Evolutionary conservation across 352 stramenopile species (phyloP), one percentile per base, ranked within the genome.

Genomic region (Sclerospora graminicola): DNA sequence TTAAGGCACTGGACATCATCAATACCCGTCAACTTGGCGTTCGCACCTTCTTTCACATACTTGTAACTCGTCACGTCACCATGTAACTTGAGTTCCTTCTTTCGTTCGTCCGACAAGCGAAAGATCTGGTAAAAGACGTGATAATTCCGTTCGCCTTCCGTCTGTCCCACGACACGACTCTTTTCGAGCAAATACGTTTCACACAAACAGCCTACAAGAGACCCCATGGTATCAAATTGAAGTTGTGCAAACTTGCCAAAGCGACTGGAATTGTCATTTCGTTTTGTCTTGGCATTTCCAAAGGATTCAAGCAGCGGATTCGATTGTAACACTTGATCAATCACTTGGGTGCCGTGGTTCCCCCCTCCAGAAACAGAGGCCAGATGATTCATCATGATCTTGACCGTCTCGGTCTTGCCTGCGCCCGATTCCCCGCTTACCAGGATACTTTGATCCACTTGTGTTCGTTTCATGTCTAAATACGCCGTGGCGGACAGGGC

Each of bases 121-220:
- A 94, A 84, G 40, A 98, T 74, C 60, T 98, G 82, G 71, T 98
- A 98, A 63, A 99, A 98, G 26, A 98, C 82, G 66, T 99, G 95
- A 76, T 97, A 99, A 63, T 98, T 98, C 31, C 95, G 70, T 63
- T 98, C 95, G 0, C 87, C 84, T 14, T 68, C 34, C 1, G 73
- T 75, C 64, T 97, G 91, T 37, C 78, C 69, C 3, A 97, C 79
- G 3, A 98, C 77, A 13, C 95, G 88, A 27, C 88, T 94, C 61
- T 98, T 98, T 60, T 99, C 95, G 8, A 99, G 67, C 26, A 99
- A 61, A 61, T 98, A 99, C 1, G 92, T 97, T 47, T 86, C 74
- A 36, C 69, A 83, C 21, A 76, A 61, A 42, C 74, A 75, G 10
- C 77, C 77, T 7, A 86, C 73, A 14, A 84, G 65, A 13, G 63